Conservation (phyloP, 73 alveolate species). For the Blepharisma stoltei region DNA sequence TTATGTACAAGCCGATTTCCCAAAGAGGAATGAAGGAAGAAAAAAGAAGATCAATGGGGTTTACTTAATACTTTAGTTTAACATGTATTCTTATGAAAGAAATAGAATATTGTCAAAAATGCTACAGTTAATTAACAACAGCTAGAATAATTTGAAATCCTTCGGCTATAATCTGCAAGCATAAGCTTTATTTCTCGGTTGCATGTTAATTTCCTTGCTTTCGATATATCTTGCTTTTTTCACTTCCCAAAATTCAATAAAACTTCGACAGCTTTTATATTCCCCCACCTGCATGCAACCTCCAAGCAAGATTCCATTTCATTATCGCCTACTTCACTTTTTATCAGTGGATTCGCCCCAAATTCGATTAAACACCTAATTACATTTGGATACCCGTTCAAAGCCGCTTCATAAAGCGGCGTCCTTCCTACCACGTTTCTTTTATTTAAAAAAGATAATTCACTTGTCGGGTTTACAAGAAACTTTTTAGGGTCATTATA, state of each 20-base stretch:
- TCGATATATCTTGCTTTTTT: no score
- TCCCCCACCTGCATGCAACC: background rate
- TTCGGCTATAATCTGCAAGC: no score
- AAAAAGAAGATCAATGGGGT: no score
- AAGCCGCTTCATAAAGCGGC: background rate
- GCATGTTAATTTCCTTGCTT: no score
- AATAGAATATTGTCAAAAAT: no score
- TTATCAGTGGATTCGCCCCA: background rate
- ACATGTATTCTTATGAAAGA: no score
- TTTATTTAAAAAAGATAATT: background rate
- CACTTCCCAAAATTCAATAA: background rate
- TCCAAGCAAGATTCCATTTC: background rate
- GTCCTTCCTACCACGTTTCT: background rate
- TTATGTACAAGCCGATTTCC: no score
- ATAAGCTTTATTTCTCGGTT: no score
- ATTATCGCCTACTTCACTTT: background rate
- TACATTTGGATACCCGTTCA: background rate
- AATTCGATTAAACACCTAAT: background rate
- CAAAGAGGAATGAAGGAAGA: no score
- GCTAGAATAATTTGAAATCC: no score
- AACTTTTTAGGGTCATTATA: background rate
- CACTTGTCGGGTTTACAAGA: background rate
- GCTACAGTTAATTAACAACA: no score
- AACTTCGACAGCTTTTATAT: conserved; percentile 5
- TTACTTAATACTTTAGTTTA: no score